Base-by-base conservation (phyloP, 1,284 basidiomycete genomes). In the Moniliella sp. region DNA sequence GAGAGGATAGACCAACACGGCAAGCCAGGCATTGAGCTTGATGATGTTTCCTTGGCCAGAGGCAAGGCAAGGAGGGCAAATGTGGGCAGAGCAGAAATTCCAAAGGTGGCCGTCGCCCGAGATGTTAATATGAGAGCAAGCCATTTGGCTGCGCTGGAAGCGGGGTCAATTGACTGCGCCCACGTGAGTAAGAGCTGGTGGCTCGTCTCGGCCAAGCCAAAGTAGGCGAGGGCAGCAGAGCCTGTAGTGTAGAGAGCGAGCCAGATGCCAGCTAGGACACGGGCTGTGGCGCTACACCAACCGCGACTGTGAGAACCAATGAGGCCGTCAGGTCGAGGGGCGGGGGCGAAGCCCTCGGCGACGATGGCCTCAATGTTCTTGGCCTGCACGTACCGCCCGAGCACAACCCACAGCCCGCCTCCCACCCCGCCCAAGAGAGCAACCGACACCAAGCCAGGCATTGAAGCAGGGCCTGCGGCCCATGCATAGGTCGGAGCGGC, bases 161-260 rank as follows among this genome's bases (percentile, higher is more conserved):
- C 18, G 12, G 17, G 7, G 13, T 28, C 17, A 15, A 12, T 15
- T 15, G 18, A 13, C 8, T n/a, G 7, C 11, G 21, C 21, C 8
- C 21, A 23, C 8, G n/a, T 7, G 21, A 7, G 21, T 23, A 23
- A n/a, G 10, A 36, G 32, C 10, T 16, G n/a, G n/a, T n/a, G n/a
- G n/a, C n/a, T n/a, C n/a, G n/a, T n/a, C n/a, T n/a, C n/a, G n/a
- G n/a, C n/a, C n/a, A n/a, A n/a, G 36, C 37, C 43, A 38, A 52
- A 49, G 37, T 58, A 57, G 18, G 48, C 52, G 15, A 58, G 43
- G 29, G 52, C 41, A 13, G 55, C 55, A 13, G 45, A 43, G 4
- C 50, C 50, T 2, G 48, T 54, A n/a, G 53, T 50, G 25, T 58
- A 57, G n/a, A n/a, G n/a, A n/a, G n/a, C n/a, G n/a, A n/a, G n/a